phyloP scores from a whole-genome alignment of 2,329 filamentous ascomycete genomes.

The Penicillium sp. region DNA sequence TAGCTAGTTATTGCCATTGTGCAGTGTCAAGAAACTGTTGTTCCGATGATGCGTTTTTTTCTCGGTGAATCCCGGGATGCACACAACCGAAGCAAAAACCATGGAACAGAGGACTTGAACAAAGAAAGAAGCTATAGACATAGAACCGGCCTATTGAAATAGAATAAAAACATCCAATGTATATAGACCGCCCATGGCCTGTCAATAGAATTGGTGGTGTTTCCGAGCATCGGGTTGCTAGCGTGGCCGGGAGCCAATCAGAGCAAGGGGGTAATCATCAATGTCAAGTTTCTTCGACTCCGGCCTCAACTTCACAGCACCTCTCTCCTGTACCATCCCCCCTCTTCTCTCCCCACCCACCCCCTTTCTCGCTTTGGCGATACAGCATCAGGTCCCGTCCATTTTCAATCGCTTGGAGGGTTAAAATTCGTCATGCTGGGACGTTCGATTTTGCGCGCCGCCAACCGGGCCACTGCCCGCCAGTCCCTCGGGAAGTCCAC shows the following conservation, averaged over 20 bases:
- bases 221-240: conserved; percentile 40
- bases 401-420: conserved; percentile 36
- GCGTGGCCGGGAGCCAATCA: conserved; percentile 36
- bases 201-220: neutral
- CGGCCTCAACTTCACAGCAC: conserved; percentile 34
- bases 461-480: conserved; percentile 73
- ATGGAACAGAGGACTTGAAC: neutral
- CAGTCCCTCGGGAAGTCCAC: conserved; percentile 69
- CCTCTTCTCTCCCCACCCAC: conserved; percentile 26
- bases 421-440: conserved; percentile 69
- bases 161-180: neutral
- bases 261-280: conserved; percentile 33
- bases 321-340: conserved; percentile 32
- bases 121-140: neutral
- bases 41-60: conserved; percentile 10
- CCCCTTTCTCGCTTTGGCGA: conserved; percentile 31
- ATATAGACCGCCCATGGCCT: neutral
- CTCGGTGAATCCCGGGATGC: conserved; percentile 12
- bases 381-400: conserved; percentile 28
- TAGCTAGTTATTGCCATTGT: too few relatives aligned
- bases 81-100: conserved; percentile 1
- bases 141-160: too few relatives aligned
- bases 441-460: conserved; percentile 84
- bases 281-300: conserved; percentile 38
- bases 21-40: neutral